A percentile compares a stretch with the other conserved stretches of the same genome.
Evolutionary conservation across 2,329 filamentous ascomycete species (phyloP).

Genomic region (Colletotrichum liaoningense): DNA sequence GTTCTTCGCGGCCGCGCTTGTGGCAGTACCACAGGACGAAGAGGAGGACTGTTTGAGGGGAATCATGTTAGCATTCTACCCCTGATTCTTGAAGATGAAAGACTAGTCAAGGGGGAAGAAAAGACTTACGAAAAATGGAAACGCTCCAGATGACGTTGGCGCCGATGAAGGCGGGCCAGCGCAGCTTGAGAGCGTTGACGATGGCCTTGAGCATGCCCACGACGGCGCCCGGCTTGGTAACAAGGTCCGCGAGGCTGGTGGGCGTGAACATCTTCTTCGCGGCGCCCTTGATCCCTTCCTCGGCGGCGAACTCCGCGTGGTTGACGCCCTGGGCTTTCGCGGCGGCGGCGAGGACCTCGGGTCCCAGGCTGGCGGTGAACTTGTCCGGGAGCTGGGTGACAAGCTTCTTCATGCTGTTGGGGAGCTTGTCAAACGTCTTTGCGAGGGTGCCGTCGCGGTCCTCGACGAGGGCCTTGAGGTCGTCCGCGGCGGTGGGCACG

Average conservation of each 20-base stretch:
- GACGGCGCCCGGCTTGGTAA: conserved; percentile 88
- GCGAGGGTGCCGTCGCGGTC: conserved; percentile 71
- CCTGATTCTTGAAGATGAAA: neutral
- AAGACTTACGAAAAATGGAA: conserved; percentile 80
- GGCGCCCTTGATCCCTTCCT: conserved; percentile 60
- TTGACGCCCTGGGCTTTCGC: conserved; percentile 78
- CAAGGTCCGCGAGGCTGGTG: conserved; percentile 79
- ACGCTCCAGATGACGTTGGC: conserved; percentile 92
- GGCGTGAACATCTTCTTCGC: conserved; percentile 77
- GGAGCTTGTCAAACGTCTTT: conserved; percentile 74
- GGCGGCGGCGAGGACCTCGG: conserved; percentile 84
- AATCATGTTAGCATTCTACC: conserved; percentile 23
- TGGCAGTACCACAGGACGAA: conserved; percentile 99
- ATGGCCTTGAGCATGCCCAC: conserved; percentile 90
- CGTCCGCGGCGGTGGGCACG: conserved; percentile 91
- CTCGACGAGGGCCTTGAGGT: conserved; percentile 76
- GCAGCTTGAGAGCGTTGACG: conserved; percentile 84
- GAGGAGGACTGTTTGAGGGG: conserved; percentile 73
- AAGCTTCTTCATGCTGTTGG: conserved; percentile 84
- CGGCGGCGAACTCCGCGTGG: conserved; percentile 60
- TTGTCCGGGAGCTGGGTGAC: conserved; percentile 87
- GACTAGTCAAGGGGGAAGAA: no score
- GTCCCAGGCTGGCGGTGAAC: conserved; percentile 79
- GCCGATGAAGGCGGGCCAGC: conserved; percentile 91
- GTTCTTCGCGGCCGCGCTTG: conserved; percentile 89